Conservation (phyloP, 2,329 filamentous ascomycete genomes). For the Neofusicoccum sp. region DNA sequence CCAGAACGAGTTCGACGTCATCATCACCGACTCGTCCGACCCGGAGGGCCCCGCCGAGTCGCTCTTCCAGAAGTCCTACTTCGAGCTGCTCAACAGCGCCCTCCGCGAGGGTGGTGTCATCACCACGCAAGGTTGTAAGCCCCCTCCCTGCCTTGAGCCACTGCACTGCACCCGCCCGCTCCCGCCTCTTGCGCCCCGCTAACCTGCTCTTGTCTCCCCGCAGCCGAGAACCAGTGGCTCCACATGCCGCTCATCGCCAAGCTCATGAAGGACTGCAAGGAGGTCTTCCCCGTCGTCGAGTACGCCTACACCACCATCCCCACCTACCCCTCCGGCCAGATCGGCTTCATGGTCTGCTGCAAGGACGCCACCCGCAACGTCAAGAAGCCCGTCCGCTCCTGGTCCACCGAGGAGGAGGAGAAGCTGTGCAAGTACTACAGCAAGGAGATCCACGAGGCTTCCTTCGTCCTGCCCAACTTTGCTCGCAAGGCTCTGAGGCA, state of each 20-base stretch:
- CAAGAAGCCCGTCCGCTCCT: constrained; percentile 79
- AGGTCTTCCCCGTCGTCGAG: constrained; percentile 96
- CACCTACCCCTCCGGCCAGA: constrained; percentile 98
- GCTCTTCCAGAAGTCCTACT: constrained; percentile 99
- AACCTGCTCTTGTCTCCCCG: constrained; percentile 28
- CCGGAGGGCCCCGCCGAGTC: constrained; percentile 95
- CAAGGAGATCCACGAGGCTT: constrained; percentile 91
- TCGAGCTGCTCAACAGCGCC: constrained; percentile 87
- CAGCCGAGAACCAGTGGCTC: constrained; percentile 99
- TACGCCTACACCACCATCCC: constrained; percentile 99
- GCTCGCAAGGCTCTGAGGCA: constrained; percentile 71
- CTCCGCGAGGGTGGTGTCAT: constrained; percentile 96
- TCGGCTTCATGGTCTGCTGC: constrained; percentile 99
- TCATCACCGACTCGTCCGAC: constrained; percentile 98
- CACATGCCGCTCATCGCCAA: constrained; percentile 91
- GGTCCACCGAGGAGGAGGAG: constrained; percentile 86
- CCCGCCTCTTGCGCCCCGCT: constrained; percentile 24
- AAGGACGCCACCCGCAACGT: constrained; percentile 87
- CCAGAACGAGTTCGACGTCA: constrained; percentile 98
- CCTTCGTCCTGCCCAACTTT: constrained; percentile 92
- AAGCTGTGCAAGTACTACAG: constrained; percentile 97
- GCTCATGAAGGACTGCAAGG: constrained; percentile 95
- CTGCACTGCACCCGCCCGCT: background rate
- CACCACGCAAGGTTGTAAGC: constrained; percentile 99
- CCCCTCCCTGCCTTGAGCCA: constrained; percentile 49